Conservation (phyloP, 352 stramenopile genomes). For the Phytopythium montanum region DNA sequence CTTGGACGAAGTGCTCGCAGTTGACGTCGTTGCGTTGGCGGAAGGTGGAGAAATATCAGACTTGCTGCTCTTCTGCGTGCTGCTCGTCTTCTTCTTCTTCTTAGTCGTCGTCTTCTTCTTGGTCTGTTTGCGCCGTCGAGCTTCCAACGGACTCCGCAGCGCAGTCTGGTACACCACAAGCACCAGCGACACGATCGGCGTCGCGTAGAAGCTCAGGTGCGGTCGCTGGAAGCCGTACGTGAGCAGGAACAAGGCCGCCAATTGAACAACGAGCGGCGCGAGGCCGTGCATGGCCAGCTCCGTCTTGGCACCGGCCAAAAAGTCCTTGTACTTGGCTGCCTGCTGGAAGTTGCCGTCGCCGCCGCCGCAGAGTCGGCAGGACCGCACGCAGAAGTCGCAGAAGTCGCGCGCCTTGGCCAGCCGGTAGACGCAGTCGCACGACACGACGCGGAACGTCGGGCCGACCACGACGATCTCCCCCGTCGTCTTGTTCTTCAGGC, state of each 20-base stretch:
- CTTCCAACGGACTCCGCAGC: constrained; percentile 54
- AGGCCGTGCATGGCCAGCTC: constrained; percentile 57
- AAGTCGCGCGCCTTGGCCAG: constrained; percentile 58
- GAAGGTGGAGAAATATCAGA: background rate
- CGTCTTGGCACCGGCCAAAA: constrained; percentile 54
- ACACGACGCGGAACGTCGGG: constrained; percentile 77
- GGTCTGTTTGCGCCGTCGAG: constrained; percentile 47
- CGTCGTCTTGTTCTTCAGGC: constrained; percentile 31
- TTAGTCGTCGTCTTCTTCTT: constrained; percentile 44
- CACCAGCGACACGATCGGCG: constrained; percentile 31
- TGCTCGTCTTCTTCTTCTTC: constrained; percentile 53
- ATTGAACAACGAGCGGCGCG: constrained; percentile 45
- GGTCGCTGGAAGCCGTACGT: constrained; percentile 42
- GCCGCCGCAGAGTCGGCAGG: constrained; percentile 68
- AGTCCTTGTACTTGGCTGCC: constrained; percentile 73
- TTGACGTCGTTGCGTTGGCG: no score
- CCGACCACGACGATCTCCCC: constrained; percentile 61
- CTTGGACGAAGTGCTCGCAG: background rate
- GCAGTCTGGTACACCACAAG: constrained; percentile 48
- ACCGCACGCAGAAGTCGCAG: constrained; percentile 72
- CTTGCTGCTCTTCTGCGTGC: constrained; percentile 32
- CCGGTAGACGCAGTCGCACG: constrained; percentile 81
- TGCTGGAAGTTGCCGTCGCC: constrained; percentile 74
- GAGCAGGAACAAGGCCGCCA: constrained; percentile 36
- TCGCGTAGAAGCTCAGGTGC: constrained; percentile 55